Evolutionary conservation across 805 yeast genomes (phyloP).

Genomic region (Pichia membranifaciens): DNA sequence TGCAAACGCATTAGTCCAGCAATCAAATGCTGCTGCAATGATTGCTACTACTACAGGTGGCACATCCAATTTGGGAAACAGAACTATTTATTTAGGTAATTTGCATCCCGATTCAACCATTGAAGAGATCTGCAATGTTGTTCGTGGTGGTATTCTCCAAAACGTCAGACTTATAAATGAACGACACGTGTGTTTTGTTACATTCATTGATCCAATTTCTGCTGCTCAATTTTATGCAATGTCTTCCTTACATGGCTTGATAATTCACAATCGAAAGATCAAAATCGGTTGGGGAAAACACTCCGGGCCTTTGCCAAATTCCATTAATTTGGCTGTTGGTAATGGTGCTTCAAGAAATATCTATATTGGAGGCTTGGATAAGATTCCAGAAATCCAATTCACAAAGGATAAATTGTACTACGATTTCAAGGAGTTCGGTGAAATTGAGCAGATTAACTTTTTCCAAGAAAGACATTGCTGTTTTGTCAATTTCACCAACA

Average conservation of each 20-base stretch:
- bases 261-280: constrained; percentile 78
- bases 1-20: constrained; percentile 78
- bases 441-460: constrained; percentile 90
- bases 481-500: constrained; percentile 85
- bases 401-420: constrained; percentile 48
- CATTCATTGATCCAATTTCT: constrained; percentile 93
- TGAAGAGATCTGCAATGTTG: constrained; percentile 94
- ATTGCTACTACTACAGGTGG: constrained; percentile 95
- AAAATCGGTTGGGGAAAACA: constrained; percentile 98
- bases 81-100: constrained; percentile 89
- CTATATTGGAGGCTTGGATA: constrained; percentile 61
- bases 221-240: constrained; percentile 96
- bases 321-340: constrained; percentile 81
- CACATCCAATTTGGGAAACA: constrained; percentile 81
- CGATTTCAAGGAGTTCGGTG: constrained; percentile 82
- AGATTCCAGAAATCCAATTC: constrained; percentile 25
- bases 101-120: constrained; percentile 81
- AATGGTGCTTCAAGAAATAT: constrained; percentile 93
- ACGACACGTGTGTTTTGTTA: constrained; percentile 87
- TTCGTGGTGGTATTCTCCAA: constrained; percentile 90
- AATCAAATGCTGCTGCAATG: constrained; percentile 96
- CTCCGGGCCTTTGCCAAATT: constrained; percentile 84
- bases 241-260: constrained; percentile 84
- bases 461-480: constrained; percentile 81
- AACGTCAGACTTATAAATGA: constrained; percentile 74